Base-by-base conservation (phyloP, 768 basidiomycete genomes). In the Serendipita sp. region DNA sequence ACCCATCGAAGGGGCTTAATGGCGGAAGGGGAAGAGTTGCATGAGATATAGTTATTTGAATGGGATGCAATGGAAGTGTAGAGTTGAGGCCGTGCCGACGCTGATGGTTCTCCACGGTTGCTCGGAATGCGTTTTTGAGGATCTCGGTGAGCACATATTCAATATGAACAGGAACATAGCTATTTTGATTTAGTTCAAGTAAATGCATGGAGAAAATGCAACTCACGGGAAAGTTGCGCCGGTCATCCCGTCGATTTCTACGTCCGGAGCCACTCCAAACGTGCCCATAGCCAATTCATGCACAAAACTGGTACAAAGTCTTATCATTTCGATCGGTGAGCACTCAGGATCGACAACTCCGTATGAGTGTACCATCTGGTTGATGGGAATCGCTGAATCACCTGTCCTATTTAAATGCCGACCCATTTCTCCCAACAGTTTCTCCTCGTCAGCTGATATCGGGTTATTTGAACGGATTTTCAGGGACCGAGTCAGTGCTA, bases 141-240 rank as follows among this genome's bases (percentile, higher is more conserved):
- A 94, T 82, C 73, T 94, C 91, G 1, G 91, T 94, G 64, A 92
- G 76, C 69, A 92, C 89, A 72, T 93, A 94, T 72, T 94, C 91
- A 41, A 94, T 79, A 72, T 94, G 92, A 0, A 91, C 87, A 2
- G 92, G 90, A 44, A 93, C 83, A 70, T 91, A 91, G 30, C 90
- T 91, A n/a, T 16, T 69, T 44, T 68, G 66, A 13, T n/a, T 13
- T 47, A 58, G 48, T 51, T n/a, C 62, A 35, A 30, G 28, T 32
- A 51, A 15, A 51, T 44, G 16, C 15, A n/a, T 28, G 13, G 58
- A 34, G 52, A 46, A 36, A 36, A 23, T n/a, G 23, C 30, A 35
- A 80, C 89, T 74, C 73, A 91, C 90, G 88, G 81, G 72, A 92
- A 92, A 1, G 84, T 86, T 32, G 84, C 80, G 66, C 86, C 82